Percentiles rank a stretch among this genome's conserved stretches.
Evolutionary conservation across 345 rosid species (phyloP).

Genomic region (Brassica juncea): DNA sequence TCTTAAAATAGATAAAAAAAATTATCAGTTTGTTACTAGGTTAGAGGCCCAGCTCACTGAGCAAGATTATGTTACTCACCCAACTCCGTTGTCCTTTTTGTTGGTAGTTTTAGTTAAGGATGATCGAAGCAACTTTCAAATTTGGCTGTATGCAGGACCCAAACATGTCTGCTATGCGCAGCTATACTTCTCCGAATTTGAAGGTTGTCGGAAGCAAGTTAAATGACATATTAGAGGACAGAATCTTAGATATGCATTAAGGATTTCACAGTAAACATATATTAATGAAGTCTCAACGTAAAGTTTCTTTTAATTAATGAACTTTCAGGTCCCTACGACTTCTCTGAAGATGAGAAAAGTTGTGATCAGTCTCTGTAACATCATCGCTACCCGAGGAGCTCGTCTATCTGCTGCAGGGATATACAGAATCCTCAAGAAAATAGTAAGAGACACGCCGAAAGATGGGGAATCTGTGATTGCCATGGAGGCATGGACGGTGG

Average conservation of each 20-base stretch:
- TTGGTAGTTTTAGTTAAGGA: too few relatives aligned
- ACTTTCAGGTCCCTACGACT: conserved; percentile 52
- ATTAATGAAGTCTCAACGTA: background rate
- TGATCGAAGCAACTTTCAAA: too few relatives aligned
- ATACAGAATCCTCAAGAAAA: conserved; percentile 70
- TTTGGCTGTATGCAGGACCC: conserved; percentile 62
- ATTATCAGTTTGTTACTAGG: too few relatives aligned
- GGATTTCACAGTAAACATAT: background rate
- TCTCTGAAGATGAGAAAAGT: conserved; percentile 62
- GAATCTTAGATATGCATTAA: background rate
- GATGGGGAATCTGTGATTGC: conserved; percentile 63
- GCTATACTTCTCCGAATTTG: conserved; percentile 66
- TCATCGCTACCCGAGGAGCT: conserved; percentile 65
- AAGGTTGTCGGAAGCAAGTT: conserved; percentile 61
- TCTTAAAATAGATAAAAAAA: too few relatives aligned
- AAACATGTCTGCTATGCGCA: conserved; percentile 76
- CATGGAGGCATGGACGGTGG: conserved; percentile 90
- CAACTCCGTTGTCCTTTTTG: too few relatives aligned
- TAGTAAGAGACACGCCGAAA: conserved; percentile 59
- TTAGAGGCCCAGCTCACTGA: too few relatives aligned
- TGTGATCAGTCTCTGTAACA: conserved; percentile 66
- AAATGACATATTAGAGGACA: conserved; percentile 63
- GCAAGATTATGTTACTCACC: too few relatives aligned
- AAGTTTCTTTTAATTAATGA: background rate
- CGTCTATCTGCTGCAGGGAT: conserved; percentile 82